Evolutionary conservation across 148 eudicot species (phyloP).

Genomic region (Rhododendron williamsianum): DNA sequence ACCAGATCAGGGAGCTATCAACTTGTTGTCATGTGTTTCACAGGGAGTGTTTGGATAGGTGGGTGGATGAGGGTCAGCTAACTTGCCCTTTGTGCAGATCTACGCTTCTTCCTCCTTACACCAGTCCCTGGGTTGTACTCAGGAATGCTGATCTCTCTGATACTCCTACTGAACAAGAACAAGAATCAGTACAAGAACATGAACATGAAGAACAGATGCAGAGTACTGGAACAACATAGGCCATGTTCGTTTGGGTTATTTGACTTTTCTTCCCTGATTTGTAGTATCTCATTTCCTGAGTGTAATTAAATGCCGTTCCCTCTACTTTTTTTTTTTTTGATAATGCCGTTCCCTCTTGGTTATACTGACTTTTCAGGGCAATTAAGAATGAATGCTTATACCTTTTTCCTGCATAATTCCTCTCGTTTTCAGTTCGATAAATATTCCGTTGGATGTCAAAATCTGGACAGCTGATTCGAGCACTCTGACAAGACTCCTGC

Average conservation of each 20-base stretch:
- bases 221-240: background rate
- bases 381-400: background rate
- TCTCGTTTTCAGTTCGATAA: background rate
- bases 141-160: background rate
- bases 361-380: background rate
- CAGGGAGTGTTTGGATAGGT: constrained; percentile 30
- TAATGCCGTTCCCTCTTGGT: background rate
- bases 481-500: no score
- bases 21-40: constrained; percentile 34
- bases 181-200: background rate
- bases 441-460: no score
- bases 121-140: constrained; percentile 13
- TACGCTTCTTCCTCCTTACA: constrained; percentile 26
- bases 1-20: constrained; percentile 24
- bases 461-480: no score
- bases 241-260: no score
- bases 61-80: constrained; percentile 32
- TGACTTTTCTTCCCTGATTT: background rate
- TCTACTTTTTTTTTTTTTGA: background rate
- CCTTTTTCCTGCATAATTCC: no score
- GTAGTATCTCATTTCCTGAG: background rate
- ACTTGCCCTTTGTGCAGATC: constrained; percentile 42
- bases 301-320: background rate
- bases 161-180: background rate
- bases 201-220: background rate